Percentiles rank a stretch among this genome's conserved stretches.
phyloP scores from a whole-genome alignment of 495 filamentous ascomycete species.

The Hypoxylon perforatum region DNA sequence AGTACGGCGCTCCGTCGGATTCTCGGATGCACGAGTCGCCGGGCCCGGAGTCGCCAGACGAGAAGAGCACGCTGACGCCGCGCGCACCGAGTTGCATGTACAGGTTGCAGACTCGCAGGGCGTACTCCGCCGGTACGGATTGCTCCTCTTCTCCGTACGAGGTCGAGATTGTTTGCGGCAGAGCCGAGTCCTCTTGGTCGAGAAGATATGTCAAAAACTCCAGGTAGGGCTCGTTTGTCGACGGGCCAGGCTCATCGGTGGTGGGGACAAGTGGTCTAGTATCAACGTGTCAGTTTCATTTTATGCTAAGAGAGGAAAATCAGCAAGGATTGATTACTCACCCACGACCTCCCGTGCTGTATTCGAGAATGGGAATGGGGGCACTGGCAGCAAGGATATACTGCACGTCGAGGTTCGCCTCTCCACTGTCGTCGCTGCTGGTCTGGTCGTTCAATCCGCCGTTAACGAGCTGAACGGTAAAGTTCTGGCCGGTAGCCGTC shows the following conservation, averaged over 20 bases:
- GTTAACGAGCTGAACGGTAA: slow-evolving; percentile 67
- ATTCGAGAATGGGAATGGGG: slow-evolving; percentile 71
- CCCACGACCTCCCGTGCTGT: slow-evolving; percentile 72
- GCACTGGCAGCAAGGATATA: slow-evolving; percentile 67
- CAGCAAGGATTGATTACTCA: slow-evolving; percentile 23
- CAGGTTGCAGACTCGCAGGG: slow-evolving; percentile 71
- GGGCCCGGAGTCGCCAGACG: slow-evolving; percentile 77
- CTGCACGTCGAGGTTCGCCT: slow-evolving; percentile 81
- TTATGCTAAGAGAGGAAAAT: not conserved
- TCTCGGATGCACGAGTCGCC: slow-evolving; percentile 68
- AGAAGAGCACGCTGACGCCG: slow-evolving; percentile 77
- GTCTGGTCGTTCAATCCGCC: slow-evolving; percentile 65
- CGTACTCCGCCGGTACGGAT: slow-evolving; percentile 71
- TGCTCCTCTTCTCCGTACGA: slow-evolving; percentile 83
- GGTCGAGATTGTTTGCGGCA: slow-evolving; percentile 77
- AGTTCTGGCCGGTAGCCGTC: slow-evolving; percentile 59
- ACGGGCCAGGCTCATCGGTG: slow-evolving; percentile 62
- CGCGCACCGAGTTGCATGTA: slow-evolving; percentile 75
- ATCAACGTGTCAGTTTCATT: slow-evolving; percentile 17
- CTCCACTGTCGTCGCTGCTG: slow-evolving; percentile 55
- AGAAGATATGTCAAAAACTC: slow-evolving; percentile 70
- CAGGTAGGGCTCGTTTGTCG: slow-evolving; percentile 79
- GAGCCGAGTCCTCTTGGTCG: slow-evolving; percentile 49
- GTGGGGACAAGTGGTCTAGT: slow-evolving; percentile 68
- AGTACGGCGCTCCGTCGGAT: slow-evolving; percentile 74